Evolutionary conservation across 192 early-diverging fungal species (phyloP).

Genomic region (Coemansia sp.): DNA sequence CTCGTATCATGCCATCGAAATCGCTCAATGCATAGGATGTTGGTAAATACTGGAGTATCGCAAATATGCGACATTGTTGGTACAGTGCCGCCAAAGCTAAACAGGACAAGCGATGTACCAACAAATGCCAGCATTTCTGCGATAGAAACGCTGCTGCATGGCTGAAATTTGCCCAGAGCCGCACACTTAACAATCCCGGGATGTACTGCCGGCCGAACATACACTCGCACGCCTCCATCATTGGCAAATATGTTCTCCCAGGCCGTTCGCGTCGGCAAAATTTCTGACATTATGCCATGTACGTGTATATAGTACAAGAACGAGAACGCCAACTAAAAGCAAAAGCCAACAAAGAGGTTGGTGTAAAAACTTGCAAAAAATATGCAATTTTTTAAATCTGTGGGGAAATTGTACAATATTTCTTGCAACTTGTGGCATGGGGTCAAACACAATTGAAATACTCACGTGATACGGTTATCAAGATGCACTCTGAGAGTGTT

Average conservation of each 20-base stretch:
- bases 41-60: constrained; percentile 21
- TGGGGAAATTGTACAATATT: too few species aligned
- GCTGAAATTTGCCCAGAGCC: constrained; percentile 10
- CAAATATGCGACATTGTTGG: constrained; percentile 16
- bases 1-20: too few species aligned
- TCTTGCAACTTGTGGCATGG: too few species aligned
- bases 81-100: constrained; percentile 6
- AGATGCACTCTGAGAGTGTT: too few species aligned
- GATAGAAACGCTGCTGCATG: not conserved
- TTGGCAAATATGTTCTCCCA: constrained; percentile 19
- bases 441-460: too few species aligned
- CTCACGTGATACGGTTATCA: too few species aligned
- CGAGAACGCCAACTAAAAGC: too few species aligned
- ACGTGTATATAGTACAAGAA: not conserved
- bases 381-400: too few species aligned
- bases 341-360: too few species aligned
- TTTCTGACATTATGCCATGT: constrained; percentile 11
- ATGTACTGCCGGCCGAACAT: constrained; percentile 24
- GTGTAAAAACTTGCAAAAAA: too few species aligned
- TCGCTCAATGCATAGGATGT: constrained; percentile 16
- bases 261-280: constrained; percentile 15
- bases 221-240: constrained; percentile 5
- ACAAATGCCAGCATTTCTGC: constrained; percentile 21
- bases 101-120: constrained; percentile 19
- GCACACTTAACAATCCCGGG: constrained; percentile 29